Base-by-base conservation (phyloP, 192 early-diverging fungal species). In the Coemansia reversa region DNA sequence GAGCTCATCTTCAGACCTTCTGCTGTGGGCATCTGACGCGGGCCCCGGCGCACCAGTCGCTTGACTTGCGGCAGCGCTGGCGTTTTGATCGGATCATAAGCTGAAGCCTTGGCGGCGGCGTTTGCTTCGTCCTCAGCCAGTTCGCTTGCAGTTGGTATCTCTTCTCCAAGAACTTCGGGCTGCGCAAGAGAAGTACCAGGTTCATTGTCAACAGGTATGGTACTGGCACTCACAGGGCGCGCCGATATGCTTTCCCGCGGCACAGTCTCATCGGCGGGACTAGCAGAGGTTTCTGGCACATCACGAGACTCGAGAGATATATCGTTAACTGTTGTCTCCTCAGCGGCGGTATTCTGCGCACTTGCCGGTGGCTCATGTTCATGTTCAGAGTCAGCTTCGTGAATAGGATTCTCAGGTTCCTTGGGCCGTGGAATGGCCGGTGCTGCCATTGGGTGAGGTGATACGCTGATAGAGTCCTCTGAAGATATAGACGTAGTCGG, bases 21-120 rank as follows among this genome's bases (percentile, higher is more conserved):
- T 25, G 74, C 51, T 1, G 78, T 75, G 25, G 78, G 78, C 78
- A 75, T 75, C 56, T 81, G 72, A 22, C 78, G 72, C 14, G 72
- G 72, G 3, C 66, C 78, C 8, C 78, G 69, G 11, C 78, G 72
- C 53, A 81, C 69, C 48, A 81, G 63, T 7, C 74, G 68, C 60
- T 72, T 75, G 39, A 68, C 78, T n/a, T 60, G 62, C 2, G 72
- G 14, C 33, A 81, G 63, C 7, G 78, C 63, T 0, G 78, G 78
- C 30, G 79, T 61, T 24, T 75, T 75, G 9, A 75, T 57, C 0
- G 79, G 79, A n/a, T 75, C 79, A 1, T 69, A 66, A 3, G 55
- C 48, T 3, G 61, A 30, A 6, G 27, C 28, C 35, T 29, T 27
- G 16, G 48, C 61, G 12, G 29, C 52, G 7, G 8, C 39, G 8